Percentiles rank a stretch among this genome's conserved stretches.
These are phyloP conservation scores for Rhodotorula sp. DNA, from an alignment of 1,284 basidiomycete species.

Conservation along the genomic window DNA sequence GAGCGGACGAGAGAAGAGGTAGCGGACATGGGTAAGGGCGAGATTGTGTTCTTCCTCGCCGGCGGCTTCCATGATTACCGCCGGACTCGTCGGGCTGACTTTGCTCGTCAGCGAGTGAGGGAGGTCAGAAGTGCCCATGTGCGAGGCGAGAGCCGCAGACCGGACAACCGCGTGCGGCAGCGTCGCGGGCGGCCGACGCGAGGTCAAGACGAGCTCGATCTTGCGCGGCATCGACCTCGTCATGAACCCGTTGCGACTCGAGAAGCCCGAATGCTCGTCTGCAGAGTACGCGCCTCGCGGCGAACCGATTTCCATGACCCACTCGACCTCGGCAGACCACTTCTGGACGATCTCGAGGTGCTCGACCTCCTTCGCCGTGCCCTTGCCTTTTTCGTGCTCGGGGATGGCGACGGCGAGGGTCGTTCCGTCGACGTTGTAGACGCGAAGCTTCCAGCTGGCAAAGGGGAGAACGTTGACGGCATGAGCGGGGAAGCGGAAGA, in stretches of 20 bases:
- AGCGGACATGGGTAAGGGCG: slow-evolving; percentile 1
- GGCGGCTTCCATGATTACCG: not conserved
- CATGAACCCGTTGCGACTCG: not conserved
- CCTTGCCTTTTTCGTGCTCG: not conserved
- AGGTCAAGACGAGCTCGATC: slow-evolving; percentile 10
- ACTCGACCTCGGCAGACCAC: slow-evolving; percentile 2
- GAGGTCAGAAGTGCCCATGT: too few relatives aligned
- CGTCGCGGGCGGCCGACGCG: not conserved
- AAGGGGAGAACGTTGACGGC: not conserved
- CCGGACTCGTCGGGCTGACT: not conserved
- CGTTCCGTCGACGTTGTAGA: not conserved
- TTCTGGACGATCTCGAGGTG: not conserved
- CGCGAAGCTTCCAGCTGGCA: not conserved
- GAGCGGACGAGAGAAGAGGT: not conserved
- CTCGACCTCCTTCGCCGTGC: not conserved
- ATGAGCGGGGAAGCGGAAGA: slow-evolving; percentile 3
- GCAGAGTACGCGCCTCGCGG: too few relatives aligned
- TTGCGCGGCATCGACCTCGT: not conserved
- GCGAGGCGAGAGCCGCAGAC: too few relatives aligned
- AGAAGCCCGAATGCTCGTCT: not conserved
- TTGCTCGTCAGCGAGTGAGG: not conserved
- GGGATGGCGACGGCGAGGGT: not conserved
- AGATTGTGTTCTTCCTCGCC: not conserved
- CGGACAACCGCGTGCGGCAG: not conserved
- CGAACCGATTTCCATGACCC: not conserved